Base-by-base conservation (phyloP, 192 early-diverging fungal genomes). In the Backusella australiensis region DNA sequence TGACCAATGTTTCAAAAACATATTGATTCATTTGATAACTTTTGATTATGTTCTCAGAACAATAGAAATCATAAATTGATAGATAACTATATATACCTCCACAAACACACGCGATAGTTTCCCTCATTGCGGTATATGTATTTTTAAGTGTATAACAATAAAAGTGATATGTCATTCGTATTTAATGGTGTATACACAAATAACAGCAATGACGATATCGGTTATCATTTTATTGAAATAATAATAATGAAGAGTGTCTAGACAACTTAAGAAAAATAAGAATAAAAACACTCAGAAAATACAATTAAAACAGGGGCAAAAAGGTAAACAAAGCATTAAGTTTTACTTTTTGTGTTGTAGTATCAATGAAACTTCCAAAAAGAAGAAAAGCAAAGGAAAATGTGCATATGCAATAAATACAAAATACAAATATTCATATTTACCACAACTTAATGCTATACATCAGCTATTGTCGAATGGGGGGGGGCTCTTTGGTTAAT, bases 1-100 rank as follows among this genome's bases (percentile, higher is more conserved):
- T 63, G 56, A 63, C 56, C 56, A 63, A 63, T 23, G 56, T 63
- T 63, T 63, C 56, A 63, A 59, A 39, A 63, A 63, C 56, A 63
- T 63, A 11, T 29, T 63, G 46, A 63, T 63, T 63, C 8, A 63
- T 63, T 63, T 63, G 56, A 63, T 63, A 63, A 12, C 21, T 63
- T 63, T 23, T 63, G 56, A 63, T 29, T 63, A 63, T 26, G 26
- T 63, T 63, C 21, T 63, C 23, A 63, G 56, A 63, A 63, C 26
- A 23, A 63, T 63, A 63, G 12, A 59, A 63, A 29, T 23, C 4
- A 23, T 29, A 63, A 14, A 4, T 63, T 63, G 56, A 63, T 63
- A 63, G 56, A 26, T 29, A 29, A 63, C 0, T 49, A 49, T 7
- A 21, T 49, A 12, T 63, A 52, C 1, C 8, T 63, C 11, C 29